Evolutionary conservation across 768 basidiomycete species (phyloP), one percentile per base, ranked within the genome.

Genomic region (Podaxis pistillaris): DNA sequence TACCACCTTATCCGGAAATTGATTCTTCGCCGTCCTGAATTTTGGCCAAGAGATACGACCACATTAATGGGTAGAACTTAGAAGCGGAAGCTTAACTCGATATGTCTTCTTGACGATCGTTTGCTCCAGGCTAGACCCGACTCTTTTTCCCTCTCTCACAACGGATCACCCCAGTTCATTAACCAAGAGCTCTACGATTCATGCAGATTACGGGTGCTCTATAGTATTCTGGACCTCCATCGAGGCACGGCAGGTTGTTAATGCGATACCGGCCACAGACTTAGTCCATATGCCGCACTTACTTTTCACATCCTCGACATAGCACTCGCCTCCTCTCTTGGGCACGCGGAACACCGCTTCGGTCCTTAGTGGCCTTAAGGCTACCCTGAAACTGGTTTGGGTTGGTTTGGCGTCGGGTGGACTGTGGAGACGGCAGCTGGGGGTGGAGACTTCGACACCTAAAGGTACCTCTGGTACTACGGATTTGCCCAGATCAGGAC

Each of bases 221-320:
- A n/a, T 46, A 46, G 12, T 59, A 30, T 33, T 59, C 58, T 59
- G 41, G 46, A 13, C 46, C 46, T 49, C 30, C 41, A 85, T 65
- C 82, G 85, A 22, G 76, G 75, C 2, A 75, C 82, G 64, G 69
- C 71, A 19, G 85, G 84, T 3, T 86, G 85, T 65, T 74, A 82
- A 0, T 75, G 83, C 0, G 85, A 85, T 68, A 85, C 81, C 4
- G 81, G 80, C 22, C 84, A 86, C 67, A 71, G 82, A 0, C 85
- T 86, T 66, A 84, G 84, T 5, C 85, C 0, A 86, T 84, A 0
- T 19, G 79, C 82, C 8, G 83, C 84, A 6, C 72, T 85, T 9
- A 84, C 83, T 2, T 82, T 80, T 71, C 84, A 84, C 68, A 76
- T 84, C 33, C 75, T 83, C 17, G 84, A 84, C 15, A 72, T 86